Conservation (phyloP, 129 eudicot genomes). For the Chrysanthemum seticuspe region DNA sequence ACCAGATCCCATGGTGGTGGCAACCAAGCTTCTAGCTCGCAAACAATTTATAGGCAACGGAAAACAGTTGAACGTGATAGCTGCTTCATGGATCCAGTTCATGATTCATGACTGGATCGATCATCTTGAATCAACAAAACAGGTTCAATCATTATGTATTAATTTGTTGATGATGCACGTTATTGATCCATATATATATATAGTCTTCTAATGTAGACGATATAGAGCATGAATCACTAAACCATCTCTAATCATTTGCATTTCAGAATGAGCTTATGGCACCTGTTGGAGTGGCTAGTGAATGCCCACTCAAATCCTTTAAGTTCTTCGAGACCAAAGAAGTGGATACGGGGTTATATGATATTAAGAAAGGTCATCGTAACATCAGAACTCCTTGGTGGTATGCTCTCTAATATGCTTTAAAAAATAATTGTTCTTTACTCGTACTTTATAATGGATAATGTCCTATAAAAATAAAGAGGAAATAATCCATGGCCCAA, state of each 20-base stretch:
- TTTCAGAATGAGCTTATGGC: conserved; percentile 52
- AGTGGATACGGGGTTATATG: conserved; percentile 40
- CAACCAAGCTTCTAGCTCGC: conserved; percentile 63
- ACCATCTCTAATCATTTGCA: neutral
- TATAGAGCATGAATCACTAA: neutral
- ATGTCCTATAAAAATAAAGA: neutral
- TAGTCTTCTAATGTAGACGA: neutral
- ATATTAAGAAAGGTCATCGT: conserved; percentile 43
- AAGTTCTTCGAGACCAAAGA: conserved; percentile 49
- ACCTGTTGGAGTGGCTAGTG: conserved; percentile 47
- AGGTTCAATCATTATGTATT: conserved; percentile 34
- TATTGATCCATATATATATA: neutral
- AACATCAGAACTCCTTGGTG: conserved; percentile 71
- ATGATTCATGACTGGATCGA: conserved; percentile 78
- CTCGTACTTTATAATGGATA: neutral
- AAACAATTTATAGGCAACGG: conserved; percentile 41
- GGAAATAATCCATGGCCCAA: too few relatives aligned
- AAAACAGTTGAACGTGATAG: conserved; percentile 64
- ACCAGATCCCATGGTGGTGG: conserved; percentile 75
- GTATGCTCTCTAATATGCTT: conserved; percentile 32
- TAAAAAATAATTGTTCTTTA: too few relatives aligned
- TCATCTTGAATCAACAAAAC: conserved; percentile 56
- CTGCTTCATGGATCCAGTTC: conserved; percentile 73
- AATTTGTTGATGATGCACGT: neutral
- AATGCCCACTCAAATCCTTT: conserved; percentile 64